These are phyloP conservation scores for Neckera pumila DNA, from an alignment of 225 moss, liverwort and hornwort species.

Conservation along the genomic window DNA sequence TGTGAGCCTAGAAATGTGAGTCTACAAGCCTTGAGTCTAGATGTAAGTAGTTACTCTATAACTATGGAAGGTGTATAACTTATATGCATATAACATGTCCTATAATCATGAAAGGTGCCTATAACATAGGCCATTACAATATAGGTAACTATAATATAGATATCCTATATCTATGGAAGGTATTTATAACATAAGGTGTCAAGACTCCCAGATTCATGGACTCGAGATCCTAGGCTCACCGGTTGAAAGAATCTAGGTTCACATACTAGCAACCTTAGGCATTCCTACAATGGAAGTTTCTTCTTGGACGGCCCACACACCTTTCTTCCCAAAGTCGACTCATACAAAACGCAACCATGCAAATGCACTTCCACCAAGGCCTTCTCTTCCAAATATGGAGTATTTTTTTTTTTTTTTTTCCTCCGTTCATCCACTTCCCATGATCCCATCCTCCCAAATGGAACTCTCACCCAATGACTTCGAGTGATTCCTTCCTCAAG, in stretches of 20 bases:
- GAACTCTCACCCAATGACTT: not conserved
- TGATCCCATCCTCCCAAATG: not conserved
- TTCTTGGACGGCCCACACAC: accelerated
- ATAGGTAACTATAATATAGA: too few species aligned
- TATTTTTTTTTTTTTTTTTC: not conserved
- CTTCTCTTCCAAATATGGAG: not conserved
- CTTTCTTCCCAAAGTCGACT: not conserved
- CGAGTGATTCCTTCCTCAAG: not conserved
- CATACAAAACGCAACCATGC: accelerated
- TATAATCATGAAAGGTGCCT: not conserved
- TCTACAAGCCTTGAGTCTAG: accelerated
- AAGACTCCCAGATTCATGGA: accelerated
- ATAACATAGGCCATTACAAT: too few species aligned
- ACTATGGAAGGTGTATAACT: not conserved
- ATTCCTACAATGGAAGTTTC: not conserved
- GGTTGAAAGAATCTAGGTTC: too few species aligned
- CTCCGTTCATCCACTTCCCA: too few species aligned
- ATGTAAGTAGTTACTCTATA: accelerated
- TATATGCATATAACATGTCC: too few species aligned
- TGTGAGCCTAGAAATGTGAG: accelerated
- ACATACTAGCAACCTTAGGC: not conserved
- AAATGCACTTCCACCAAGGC: not conserved
- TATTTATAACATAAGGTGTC: too few species aligned
- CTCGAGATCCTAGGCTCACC: not conserved
- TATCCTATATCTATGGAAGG: too few species aligned